Evolutionary conservation across 257 asterid species (phyloP), one percentile per base, ranked within the genome.

Genomic region (Henckelia pumila): DNA sequence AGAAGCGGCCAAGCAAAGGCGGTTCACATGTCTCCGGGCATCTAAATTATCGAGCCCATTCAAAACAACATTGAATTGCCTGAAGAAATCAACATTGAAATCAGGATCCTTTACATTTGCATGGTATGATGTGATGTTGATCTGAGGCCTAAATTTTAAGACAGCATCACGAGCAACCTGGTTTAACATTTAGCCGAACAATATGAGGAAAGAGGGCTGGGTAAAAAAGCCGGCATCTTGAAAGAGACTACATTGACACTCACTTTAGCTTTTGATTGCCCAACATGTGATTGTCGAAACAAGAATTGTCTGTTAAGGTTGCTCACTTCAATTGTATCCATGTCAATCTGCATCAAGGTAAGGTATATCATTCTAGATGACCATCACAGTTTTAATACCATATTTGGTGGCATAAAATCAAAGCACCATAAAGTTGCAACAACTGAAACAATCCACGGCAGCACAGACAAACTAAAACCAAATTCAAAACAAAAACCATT

Each of bases 91-190:
- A 63, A 94, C 99, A 78, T 89, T 83, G 83, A 94, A 94, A 21
- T 87, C 86, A 44, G 96, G 85, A 73, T 84, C 96, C 76, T 89
- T 94, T 65, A 89, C 90, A 73, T 94, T 94, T 32, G 96, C 95
- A 85, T 94, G 99, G 82, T 91, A 91, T 3, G 99, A 81, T 44
- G 86, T 84, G 73, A 94, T 94, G 88, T 77, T 83, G 71, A 91
- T 87, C 61, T 85, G 67, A 63, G 98, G 98, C 85, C 96, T 86
- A 81, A 94, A 88, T 78, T 83, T 91, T 81, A 91, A 72, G 53
- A 91, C 95, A 28, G 99, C 99, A 35, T 94, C 98, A 56, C 99
- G 88, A 63, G 99, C 99, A 81, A 94, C 98, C 99, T 94, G 89
- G 78, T 60, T 64, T 28, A 66, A 70, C 69, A 65, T 65, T 67